Percentiles rank a stretch among this genome's conserved stretches.
Conservation (phyloP, 2,329 filamentous ascomycete genomes). For the Allantophomopsis lycopodina region DNA sequence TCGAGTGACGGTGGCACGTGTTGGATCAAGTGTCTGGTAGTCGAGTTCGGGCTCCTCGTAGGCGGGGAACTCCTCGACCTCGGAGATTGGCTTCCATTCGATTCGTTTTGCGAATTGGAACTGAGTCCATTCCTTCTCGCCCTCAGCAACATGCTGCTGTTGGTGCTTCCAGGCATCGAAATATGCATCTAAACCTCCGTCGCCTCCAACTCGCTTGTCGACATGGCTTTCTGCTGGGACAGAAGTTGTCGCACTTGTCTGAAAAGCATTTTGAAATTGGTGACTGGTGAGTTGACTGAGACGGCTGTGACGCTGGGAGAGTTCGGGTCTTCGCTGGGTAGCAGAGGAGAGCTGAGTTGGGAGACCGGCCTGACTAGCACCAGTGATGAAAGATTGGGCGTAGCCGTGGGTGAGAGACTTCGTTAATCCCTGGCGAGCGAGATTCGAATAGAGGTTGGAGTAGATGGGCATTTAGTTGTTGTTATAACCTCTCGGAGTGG, state of each 20-base stretch:
- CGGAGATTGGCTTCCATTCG: constrained; percentile 61
- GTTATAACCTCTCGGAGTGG: constrained; percentile 43
- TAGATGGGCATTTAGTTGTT: constrained; percentile 84
- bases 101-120: constrained; percentile 81
- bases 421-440: constrained; percentile 94
- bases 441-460: constrained; percentile 57
- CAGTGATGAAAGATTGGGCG: constrained; percentile 93
- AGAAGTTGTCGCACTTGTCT: constrained; percentile 26
- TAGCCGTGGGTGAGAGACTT: constrained; percentile 98
- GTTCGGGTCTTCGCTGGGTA: no score
- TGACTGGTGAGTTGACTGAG: constrained; percentile 34
- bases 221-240: constrained; percentile 41
- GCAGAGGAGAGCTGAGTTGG: no score
- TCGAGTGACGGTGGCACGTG: constrained; percentile 6
- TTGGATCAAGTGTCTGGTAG: constrained; percentile 1
- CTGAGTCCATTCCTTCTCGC: constrained; percentile 78
- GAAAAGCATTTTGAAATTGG: constrained; percentile 68
- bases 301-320: constrained; percentile 20
- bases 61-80: constrained; percentile 2
- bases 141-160: constrained; percentile 52
- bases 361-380: constrained; percentile 30
- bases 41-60: constrained; percentile 8
- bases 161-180: constrained; percentile 80
- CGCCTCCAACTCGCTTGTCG: constrained; percentile 29
- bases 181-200: constrained; percentile 74